Percentiles rank a stretch among this genome's conserved stretches.
phyloP scores from a whole-genome alignment of 2,329 filamentous ascomycete genomes.

The Sclerotinia subarctica region DNA sequence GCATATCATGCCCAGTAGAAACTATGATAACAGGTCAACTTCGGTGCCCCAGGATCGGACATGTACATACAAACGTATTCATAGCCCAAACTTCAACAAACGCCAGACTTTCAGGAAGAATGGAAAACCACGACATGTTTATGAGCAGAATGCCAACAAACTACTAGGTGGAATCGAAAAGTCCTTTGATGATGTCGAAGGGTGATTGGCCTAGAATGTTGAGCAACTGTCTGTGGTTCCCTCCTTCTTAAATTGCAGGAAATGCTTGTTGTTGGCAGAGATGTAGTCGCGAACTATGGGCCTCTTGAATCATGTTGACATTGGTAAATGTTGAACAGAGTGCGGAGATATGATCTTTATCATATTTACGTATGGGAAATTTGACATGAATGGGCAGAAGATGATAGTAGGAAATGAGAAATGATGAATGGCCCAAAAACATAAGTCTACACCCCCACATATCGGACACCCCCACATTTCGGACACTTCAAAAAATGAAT shows the following conservation, averaged over 20 bases:
- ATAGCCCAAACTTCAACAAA: constrained; percentile 60
- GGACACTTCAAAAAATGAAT: no score
- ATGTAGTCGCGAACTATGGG: neutral
- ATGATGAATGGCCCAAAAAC: constrained; percentile 16
- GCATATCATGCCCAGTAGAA: constrained; percentile 57
- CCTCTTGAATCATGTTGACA: constrained; percentile 4
- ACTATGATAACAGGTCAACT: constrained; percentile 42
- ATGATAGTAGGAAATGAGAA: neutral
- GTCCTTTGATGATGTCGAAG: neutral
- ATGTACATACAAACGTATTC: constrained; percentile 47
- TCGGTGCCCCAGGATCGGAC: neutral
- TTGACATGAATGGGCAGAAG: constrained; percentile 1
- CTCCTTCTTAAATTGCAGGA: neutral
- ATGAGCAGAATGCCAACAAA: neutral
- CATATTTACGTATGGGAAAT: constrained; percentile 7
- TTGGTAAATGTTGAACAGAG: neutral
- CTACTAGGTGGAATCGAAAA: no score
- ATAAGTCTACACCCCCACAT: no score
- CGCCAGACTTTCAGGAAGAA: constrained; percentile 57
- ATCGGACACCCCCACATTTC: no score
- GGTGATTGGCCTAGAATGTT: no score
- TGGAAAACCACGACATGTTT: constrained; percentile 62
- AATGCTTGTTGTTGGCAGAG: neutral
- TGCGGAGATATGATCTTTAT: neutral
- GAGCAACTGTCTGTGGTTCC: neutral